Base-by-base conservation (phyloP, 129 eudicot species). In the Centrapalus pauciflorus region DNA sequence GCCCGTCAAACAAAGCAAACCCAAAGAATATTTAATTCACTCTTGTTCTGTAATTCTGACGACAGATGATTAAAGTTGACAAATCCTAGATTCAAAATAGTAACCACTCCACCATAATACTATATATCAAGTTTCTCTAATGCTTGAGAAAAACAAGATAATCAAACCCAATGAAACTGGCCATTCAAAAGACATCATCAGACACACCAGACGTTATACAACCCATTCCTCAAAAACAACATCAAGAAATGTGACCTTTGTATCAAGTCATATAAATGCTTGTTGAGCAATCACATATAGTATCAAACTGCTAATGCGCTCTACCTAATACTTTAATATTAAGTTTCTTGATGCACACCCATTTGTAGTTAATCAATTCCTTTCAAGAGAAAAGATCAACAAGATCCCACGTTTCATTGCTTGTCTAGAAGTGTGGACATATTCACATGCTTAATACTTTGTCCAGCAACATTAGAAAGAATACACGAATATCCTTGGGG, bases 1-100 rank as follows among this genome's bases (percentile, higher is more conserved):
- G 68, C 54, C 37, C 68, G 25, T 40, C 55, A 17, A 8, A 8
- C 12, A 63, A 38, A 25, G 54, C 3, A 63, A 63, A 25, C 68
- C 55, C 30, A 40, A 62, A 61, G 17, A 62, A 40, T 25, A 62
- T 61, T 52, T 37, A 21, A 21, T 20, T 61, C 33, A 12, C 50
- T 9, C 13, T 14, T 14, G n/a, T 8, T 45, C 10, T 1, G 21
- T n/a, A n/a, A 33, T 33, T 33, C 8, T 33, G 38, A 33, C 8
- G 3, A 7, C 8, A 33, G 38, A 33, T 33, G 38, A 33, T 33
- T 33, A 33, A 10, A 33, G 38, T 33, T 33, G 38, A 33, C 38
- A 5, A 38, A 38, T 38, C 7, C 45, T 8, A 34, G 45, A 38
- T 38, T 38, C 45, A n/a, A n/a, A n/a, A n/a, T n/a, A n/a, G n/a